These are phyloP conservation scores for Barnettozyma vustinii DNA, from an alignment of 805 yeast genomes.

Conservation along the genomic window DNA sequence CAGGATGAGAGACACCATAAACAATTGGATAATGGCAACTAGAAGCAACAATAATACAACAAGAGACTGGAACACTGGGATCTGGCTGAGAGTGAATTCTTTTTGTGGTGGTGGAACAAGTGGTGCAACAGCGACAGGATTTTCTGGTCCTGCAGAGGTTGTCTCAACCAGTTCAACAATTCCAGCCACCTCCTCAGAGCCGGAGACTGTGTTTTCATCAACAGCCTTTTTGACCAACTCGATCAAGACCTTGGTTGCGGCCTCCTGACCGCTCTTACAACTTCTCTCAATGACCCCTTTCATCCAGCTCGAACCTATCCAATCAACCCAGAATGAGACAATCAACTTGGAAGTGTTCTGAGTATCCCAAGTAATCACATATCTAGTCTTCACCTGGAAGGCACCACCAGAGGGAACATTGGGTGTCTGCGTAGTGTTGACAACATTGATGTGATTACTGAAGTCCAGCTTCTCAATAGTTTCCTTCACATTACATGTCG, in stretches of 20 bases:
- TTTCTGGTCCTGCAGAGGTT: background rate
- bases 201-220: slow-evolving; percentile 15
- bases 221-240: slow-evolving; percentile 24
- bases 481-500: slow-evolving; percentile 66
- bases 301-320: slow-evolving; percentile 93
- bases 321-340: slow-evolving; percentile 71
- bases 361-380: slow-evolving; percentile 69
- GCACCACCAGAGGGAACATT: slow-evolving; percentile 91
- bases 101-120: background rate
- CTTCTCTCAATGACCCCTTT: slow-evolving; percentile 85
- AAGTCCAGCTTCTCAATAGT: slow-evolving; percentile 50
- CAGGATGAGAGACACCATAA: slow-evolving; percentile 11
- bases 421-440: slow-evolving; percentile 71
- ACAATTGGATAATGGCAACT: slow-evolving; percentile 14
- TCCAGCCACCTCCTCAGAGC: slow-evolving; percentile 10
- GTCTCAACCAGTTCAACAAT: background rate
- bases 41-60: slow-evolving; percentile 9
- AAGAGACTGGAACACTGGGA: slow-evolving; percentile 11
- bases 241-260: slow-evolving; percentile 47
- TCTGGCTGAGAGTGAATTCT: background rate
- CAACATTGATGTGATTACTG: slow-evolving; percentile 50
- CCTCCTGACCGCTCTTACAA: slow-evolving; percentile 71
- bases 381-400: slow-evolving; percentile 71
- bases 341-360: slow-evolving; percentile 53
- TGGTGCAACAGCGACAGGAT: background rate